Evolutionary conservation across 23 red algal genomes (phyloP).

Genomic region (Gracilaria domingensis): DNA sequence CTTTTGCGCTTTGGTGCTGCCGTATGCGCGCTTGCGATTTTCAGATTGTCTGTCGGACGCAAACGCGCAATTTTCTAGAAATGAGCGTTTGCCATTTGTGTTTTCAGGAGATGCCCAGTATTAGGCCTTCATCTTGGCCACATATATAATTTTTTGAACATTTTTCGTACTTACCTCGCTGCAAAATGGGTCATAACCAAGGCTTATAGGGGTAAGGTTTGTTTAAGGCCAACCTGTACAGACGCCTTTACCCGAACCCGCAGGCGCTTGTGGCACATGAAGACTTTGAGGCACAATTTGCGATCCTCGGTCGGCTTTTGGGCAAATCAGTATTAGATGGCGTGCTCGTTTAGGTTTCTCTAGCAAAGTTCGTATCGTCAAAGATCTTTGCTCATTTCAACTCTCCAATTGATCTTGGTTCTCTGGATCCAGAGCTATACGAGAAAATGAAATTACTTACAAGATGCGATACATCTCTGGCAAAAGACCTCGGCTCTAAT

Average conservation of each 20-base stretch:
- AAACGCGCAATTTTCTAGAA: too few species aligned
- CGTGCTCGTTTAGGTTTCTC: constrained; percentile 87
- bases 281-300: constrained; percentile 70
- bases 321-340: constrained; percentile 95
- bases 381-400: constrained; percentile 86
- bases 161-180: too few species aligned
- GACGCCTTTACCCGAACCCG: constrained; percentile 91
- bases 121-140: too few species aligned
- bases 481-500: constrained; percentile 79
- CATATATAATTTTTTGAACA: too few species aligned
- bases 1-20: too few species aligned
- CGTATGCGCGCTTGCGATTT: too few species aligned
- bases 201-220: too few species aligned
- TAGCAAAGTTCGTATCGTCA: constrained; percentile 87
- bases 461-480: constrained; percentile 62
- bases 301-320: constrained; percentile 92
- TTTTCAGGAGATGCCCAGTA: too few species aligned
- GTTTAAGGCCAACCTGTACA: constrained; percentile 84
- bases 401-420: constrained; percentile 83
- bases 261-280: constrained; percentile 77
- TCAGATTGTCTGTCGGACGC: too few species aligned
- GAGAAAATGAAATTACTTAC: constrained; percentile 90
- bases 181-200: too few species aligned
- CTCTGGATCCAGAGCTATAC: constrained; percentile 92
- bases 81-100: too few species aligned